These are phyloP conservation scores for Pseudogymnoascus sp. DNA, from an alignment of 2,329 filamentous ascomycete genomes.

Conservation along the genomic window DNA sequence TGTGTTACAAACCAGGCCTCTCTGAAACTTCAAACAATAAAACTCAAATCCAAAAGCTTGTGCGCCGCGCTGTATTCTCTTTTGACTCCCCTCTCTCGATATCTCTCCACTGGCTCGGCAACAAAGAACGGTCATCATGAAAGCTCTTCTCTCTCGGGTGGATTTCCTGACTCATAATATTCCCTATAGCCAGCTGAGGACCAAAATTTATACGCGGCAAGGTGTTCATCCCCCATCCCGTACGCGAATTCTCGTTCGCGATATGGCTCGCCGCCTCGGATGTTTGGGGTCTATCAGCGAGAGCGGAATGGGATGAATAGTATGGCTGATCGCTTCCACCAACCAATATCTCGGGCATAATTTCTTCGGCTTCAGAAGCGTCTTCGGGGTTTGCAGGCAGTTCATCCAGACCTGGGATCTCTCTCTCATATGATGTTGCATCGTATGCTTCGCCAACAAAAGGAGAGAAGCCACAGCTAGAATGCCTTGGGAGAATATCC, in stretches of 20 bases:
- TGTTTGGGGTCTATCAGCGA: not conserved
- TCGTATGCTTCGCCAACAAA: slow-evolving; percentile 1
- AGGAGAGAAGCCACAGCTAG: not conserved
- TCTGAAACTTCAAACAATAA: not conserved
- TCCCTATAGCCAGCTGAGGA: not conserved
- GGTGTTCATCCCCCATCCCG: not conserved
- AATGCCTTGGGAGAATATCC: slow-evolving; percentile 3
- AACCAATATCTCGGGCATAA: not conserved
- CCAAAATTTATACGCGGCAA: not conserved
- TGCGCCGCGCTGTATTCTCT: slow-evolving; percentile 14
- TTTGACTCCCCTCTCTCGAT: not conserved
- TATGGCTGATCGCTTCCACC: not conserved
- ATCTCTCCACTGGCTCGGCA: slow-evolving; percentile 21
- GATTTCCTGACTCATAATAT: not conserved
- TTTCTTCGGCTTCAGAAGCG: not conserved
- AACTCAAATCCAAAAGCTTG: slow-evolving; percentile 19
- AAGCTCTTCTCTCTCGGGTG: slow-evolving; percentile 16
- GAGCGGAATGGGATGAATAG: not conserved
- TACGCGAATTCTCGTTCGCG: not conserved
- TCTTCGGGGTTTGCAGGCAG: not conserved
- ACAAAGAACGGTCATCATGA: slow-evolving; percentile 22
- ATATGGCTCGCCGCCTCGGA: not conserved
- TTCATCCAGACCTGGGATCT: not conserved
- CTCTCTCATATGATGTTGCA: slow-evolving; percentile 9
- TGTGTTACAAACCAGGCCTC: not conserved